Conservation (phyloP, 352 stramenopile genomes). For the Phytophthora vignae region DNA sequence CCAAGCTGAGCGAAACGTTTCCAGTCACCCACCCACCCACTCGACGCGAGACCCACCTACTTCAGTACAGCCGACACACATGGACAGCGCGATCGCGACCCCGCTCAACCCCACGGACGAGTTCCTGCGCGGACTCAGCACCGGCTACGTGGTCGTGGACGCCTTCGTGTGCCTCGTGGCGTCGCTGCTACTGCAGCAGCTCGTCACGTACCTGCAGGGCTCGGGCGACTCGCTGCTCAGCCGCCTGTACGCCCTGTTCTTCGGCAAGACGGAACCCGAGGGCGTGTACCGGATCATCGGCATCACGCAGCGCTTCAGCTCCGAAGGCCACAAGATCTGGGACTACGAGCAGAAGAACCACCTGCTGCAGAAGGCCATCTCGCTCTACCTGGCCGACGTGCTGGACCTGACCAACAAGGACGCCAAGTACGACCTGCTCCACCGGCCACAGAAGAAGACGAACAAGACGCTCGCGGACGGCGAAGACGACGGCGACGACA, state of each 20-base stretch:
- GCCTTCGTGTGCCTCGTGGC: constrained; percentile 54
- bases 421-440: constrained; percentile 56
- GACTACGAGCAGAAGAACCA: constrained; percentile 56
- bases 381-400: constrained; percentile 50
- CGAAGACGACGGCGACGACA: constrained; percentile 27
- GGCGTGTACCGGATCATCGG: constrained; percentile 46
- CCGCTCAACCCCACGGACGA: constrained; percentile 26
- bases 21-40: neutral
- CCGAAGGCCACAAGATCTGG: constrained; percentile 43
- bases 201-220: constrained; percentile 33
- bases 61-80: neutral
- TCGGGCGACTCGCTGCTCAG: constrained; percentile 32
- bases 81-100: constrained; percentile 16
- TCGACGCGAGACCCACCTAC: too few species aligned
- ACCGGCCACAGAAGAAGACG: constrained; percentile 48
- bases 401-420: constrained; percentile 50
- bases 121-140: constrained; percentile 46
- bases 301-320: constrained; percentile 48
- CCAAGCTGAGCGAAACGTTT: neutral
- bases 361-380: constrained; percentile 66
- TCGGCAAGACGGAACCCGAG: constrained; percentile 27
- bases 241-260: constrained; percentile 17
- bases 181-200: constrained; percentile 40
- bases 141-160: constrained; percentile 53
- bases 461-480: constrained; percentile 36